Evolutionary conservation across 257 asterid genomes (phyloP).

Genomic region (Avicennia marina): DNA sequence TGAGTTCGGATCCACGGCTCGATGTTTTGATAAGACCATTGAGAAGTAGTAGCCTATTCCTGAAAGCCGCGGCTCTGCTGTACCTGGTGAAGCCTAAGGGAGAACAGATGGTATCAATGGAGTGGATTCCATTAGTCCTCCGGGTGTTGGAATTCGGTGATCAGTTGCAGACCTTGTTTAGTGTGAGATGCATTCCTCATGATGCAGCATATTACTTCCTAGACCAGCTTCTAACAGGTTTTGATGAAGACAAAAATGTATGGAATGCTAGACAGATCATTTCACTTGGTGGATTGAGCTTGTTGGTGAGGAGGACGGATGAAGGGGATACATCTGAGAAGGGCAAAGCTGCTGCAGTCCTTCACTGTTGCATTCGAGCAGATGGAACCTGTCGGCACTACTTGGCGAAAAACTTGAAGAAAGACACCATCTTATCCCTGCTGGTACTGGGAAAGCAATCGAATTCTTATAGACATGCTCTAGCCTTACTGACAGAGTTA

Average conservation of each 20-base stretch:
- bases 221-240: constrained; percentile 54
- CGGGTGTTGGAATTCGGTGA: constrained; percentile 82
- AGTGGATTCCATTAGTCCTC: constrained; percentile 75
- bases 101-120: constrained; percentile 56
- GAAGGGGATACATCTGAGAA: constrained; percentile 51
- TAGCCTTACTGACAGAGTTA: constrained; percentile 55
- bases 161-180: constrained; percentile 51
- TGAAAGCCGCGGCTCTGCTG: constrained; percentile 69
- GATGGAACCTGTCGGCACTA: constrained; percentile 72
- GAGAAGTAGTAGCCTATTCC: constrained; percentile 59
- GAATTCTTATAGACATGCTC: constrained; percentile 26
- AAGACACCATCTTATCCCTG: constrained; percentile 38
- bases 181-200: constrained; percentile 51
- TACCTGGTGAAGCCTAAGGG: constrained; percentile 65
- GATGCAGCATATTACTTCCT: constrained; percentile 71
- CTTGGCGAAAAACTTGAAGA: constrained; percentile 51
- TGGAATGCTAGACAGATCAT: constrained; percentile 62
- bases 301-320: constrained; percentile 60
- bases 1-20: constrained; percentile 66
- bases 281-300: constrained; percentile 61
- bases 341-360: constrained; percentile 41
- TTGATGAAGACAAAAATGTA: constrained; percentile 48
- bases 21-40: constrained; percentile 43
- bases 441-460: constrained; percentile 29
- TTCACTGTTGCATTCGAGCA: constrained; percentile 50